A percentile compares a stretch with the other conserved stretches of the same genome.
Conservation (phyloP, 2,329 filamentous ascomycete genomes). For the Thelonectria olida region DNA sequence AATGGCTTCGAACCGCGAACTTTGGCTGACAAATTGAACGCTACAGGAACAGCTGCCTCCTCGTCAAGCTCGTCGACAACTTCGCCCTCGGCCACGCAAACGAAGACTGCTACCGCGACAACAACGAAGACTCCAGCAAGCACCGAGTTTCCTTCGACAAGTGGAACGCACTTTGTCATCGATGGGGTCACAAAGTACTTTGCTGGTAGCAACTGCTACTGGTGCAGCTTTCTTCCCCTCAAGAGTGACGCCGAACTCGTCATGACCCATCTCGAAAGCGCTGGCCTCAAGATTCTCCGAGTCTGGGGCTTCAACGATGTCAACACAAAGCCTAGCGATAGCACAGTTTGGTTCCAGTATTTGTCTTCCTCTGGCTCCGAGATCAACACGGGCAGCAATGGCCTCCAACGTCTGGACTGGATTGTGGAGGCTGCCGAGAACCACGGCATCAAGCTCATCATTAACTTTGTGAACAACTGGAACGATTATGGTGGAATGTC, state of each 20-base stretch:
- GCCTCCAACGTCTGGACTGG: conserved; percentile 68
- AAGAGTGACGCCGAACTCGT: conserved; percentile 65
- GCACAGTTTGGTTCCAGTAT: conserved; percentile 59
- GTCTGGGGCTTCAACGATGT: conserved; percentile 72
- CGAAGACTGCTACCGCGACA: conserved; percentile 3
- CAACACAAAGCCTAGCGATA: conserved; percentile 45
- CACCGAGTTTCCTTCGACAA: conserved; percentile 32
- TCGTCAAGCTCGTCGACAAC: background rate
- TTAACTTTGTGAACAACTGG: conserved; percentile 76
- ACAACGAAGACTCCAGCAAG: background rate
- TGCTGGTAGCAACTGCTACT: conserved; percentile 66
- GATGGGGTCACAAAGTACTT: conserved; percentile 58
- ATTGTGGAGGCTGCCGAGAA: conserved; percentile 68
- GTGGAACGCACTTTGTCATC: conserved; percentile 51
- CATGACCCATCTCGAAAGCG: conserved; percentile 56
- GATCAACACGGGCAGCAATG: conserved; percentile 70
- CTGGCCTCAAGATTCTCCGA: conserved; percentile 66
- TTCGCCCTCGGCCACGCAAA: conserved; percentile 16
- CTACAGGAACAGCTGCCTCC: background rate
- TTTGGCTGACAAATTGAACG: background rate
- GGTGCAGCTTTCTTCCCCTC: conserved; percentile 63
- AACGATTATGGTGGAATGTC: conserved; percentile 72
- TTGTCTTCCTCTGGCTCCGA: conserved; percentile 58
- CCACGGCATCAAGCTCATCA: conserved; percentile 69
- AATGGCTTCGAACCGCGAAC: too few species aligned